A percentile compares a stretch with the other conserved stretches of the same genome.
phyloP scores from a whole-genome alignment of 169 alveolate species.

The Plasmodium knowlesi region DNA sequence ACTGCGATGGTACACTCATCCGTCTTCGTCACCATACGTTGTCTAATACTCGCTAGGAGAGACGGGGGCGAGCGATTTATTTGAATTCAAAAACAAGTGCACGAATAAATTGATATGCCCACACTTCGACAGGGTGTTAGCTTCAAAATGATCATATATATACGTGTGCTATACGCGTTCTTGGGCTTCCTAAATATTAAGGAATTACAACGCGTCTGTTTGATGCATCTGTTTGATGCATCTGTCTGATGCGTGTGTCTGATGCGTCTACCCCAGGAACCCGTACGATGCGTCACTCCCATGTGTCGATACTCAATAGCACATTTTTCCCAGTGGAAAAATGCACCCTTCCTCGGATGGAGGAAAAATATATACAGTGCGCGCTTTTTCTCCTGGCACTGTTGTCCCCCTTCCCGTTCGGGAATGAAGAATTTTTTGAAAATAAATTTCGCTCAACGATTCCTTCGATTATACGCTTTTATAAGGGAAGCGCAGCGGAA shows the following conservation, averaged over 20 bases:
- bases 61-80: too few species aligned
- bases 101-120: neutral
- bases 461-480: neutral
- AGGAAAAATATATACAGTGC: neutral
- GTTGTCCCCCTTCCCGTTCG: neutral
- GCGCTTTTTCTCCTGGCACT: neutral
- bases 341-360: neutral
- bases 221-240: neutral
- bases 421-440: neutral
- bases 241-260: neutral
- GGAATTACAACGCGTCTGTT: neutral
- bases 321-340: neutral
- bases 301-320: neutral
- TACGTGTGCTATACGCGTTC: neutral
- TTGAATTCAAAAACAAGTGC: neutral
- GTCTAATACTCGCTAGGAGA: neutral
- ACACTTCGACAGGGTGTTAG: neutral
- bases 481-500: neutral
- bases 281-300: neutral
- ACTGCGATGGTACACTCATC: neutral
- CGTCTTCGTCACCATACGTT: neutral
- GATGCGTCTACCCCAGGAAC: neutral
- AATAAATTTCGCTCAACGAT: neutral
- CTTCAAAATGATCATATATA: neutral
- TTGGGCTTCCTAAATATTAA: neutral